phyloP scores from a whole-genome alignment of 2,329 filamentous ascomycete genomes.

The Microdochium nivale region DNA sequence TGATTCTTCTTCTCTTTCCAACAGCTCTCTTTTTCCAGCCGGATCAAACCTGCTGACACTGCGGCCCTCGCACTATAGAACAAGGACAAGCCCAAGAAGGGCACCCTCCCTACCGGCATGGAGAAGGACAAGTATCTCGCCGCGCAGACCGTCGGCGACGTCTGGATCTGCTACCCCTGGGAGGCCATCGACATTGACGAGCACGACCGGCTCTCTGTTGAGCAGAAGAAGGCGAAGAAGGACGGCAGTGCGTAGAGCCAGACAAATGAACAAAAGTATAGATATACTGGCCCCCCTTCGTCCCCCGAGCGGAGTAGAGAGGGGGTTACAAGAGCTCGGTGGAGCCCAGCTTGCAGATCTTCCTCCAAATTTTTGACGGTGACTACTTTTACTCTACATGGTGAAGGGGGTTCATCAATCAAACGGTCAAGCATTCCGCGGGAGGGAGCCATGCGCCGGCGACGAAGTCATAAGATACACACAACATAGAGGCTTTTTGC shows the following conservation, averaged over 20 bases:
- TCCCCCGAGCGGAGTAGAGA: too few species aligned
- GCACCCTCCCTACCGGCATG: slow-evolving; percentile 70
- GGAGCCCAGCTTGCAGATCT: too few species aligned
- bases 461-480: not conserved
- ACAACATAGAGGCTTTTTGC: not conserved
- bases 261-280: too few species aligned
- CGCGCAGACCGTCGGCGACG: slow-evolving; percentile 80
- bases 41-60: slow-evolving; percentile 4
- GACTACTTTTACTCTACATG: too few species aligned
- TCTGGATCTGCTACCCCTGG: slow-evolving; percentile 99
- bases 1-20: not conserved
- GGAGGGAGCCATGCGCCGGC: not conserved
- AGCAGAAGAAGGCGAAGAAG: slow-evolving; percentile 26
- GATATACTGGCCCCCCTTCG: too few species aligned
- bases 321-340: too few species aligned
- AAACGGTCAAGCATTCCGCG: too few species aligned
- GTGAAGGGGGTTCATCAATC: too few species aligned
- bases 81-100: slow-evolving; percentile 97
- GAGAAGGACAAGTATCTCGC: slow-evolving; percentile 68
- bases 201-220: slow-evolving; percentile 65
- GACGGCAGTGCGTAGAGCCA: slow-evolving; percentile 8
- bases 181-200: slow-evolving; percentile 91
- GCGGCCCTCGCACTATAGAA: slow-evolving; percentile 46
- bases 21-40: not conserved
- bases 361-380: too few species aligned